Base-by-base conservation (phyloP, 306 rosid species). In the Hippophae gyantsensis region DNA sequence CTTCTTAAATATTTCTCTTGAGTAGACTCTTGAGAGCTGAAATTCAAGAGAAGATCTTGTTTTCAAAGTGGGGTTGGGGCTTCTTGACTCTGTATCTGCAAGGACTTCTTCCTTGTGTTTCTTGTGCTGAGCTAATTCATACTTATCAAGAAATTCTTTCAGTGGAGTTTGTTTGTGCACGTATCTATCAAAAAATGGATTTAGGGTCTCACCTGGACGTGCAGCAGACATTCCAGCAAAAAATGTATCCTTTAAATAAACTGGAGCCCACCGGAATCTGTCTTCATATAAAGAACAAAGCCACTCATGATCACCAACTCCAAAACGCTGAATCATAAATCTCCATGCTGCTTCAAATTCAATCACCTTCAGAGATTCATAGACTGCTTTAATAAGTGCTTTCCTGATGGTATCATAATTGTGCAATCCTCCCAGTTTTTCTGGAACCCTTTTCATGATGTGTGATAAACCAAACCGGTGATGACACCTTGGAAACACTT, bases 291-390 rank as follows among this genome's bases (percentile, higher is more conserved):
- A 50, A 59, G 92, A 76, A 65, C 60, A 69, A 76, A 90, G 96
- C 98, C 98, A 90, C 74, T 87, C 95, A 52, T 90, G 92, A 66
- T 85, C 87, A 57, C 73, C 46, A 54, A 87, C 66, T 67, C 86
- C 96, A 74, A 87, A 87, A 26, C 53, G 84, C 68, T 83, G 96
- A 70, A 87, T 71, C 87, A 90, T 83, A 62, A 78, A 79, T 46
- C 81, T 76, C 98, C 98, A 90, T 49, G 92, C 89, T 45, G 89
- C 80, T 78, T 90, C 98, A 65, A 90, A 90, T 72, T 90, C 96
- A 46, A 70, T 83, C 66, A 90, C 92, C 78, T 90, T 90, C 68
- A 87, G 68, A 50, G 95, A 72, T 67, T 90, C 96, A 70, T 85
- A 85, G 71, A 87, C 82, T 57, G 87, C 84, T 81, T 85, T 85